These are phyloP conservation scores for Paxillus ammoniavirescens DNA, from an alignment of 768 basidiomycete species.

Conservation along the genomic window DNA sequence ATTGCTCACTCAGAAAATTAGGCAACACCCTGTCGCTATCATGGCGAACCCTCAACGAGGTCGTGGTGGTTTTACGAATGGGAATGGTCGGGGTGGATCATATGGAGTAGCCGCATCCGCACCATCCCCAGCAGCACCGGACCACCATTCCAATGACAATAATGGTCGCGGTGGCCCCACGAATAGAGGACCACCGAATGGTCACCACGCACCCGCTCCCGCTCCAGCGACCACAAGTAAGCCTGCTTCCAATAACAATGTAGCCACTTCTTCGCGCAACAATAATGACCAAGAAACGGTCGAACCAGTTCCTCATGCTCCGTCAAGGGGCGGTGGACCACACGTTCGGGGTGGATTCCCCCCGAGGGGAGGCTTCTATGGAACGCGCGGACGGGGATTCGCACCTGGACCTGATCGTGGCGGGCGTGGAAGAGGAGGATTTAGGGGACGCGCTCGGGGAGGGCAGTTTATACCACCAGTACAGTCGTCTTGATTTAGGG, in stretches of 20 bases:
- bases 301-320: neutral
- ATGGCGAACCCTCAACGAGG: constrained; percentile 72
- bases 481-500: constrained; percentile 7
- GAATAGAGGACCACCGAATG: constrained; percentile 10
- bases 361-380: constrained; percentile 22
- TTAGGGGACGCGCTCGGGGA: constrained; percentile 34
- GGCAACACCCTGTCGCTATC: constrained; percentile 54
- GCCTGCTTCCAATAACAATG: neutral
- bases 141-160: neutral
- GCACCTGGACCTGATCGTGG: constrained; percentile 29
- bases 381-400: constrained; percentile 34
- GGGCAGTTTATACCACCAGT: constrained; percentile 3
- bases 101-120: constrained; percentile 6
- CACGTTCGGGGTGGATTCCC: constrained; percentile 34
- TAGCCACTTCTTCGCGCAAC: neutral
- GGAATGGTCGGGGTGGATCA: constrained; percentile 8
- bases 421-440: constrained; percentile 29
- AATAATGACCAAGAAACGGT: constrained; percentile 2
- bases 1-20: constrained; percentile 4
- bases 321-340: constrained; percentile 22
- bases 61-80: constrained; percentile 26
- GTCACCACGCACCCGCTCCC: neutral
- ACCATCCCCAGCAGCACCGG: neutral
- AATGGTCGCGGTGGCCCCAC: neutral
- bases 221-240: neutral